A percentile compares a stretch with the other conserved stretches of the same genome.
phyloP scores from a whole-genome alignment of 208 protist genomes.

The Crithidia fasciculata region DNA sequence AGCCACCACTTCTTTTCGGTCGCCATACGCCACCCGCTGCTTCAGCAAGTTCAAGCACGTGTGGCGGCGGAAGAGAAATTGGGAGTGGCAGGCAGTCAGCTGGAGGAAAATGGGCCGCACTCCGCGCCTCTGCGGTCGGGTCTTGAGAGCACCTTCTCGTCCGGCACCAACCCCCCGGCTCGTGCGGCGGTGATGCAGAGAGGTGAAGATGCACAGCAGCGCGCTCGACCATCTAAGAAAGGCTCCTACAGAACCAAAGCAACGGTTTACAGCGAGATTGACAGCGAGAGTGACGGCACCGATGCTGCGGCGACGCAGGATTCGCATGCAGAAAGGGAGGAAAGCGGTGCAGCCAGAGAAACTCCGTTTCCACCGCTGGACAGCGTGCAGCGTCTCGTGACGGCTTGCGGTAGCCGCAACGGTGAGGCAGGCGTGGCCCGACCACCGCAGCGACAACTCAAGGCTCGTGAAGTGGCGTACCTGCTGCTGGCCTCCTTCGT shows the following conservation, averaged over 20 bases:
- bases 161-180: not conserved
- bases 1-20: slow-evolving; percentile 77
- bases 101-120: not conserved
- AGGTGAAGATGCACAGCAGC: not conserved
- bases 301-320: too few species aligned
- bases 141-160: slow-evolving; percentile 23
- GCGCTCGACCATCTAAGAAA: not conserved
- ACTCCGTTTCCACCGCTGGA: not conserved
- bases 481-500: slow-evolving; percentile 66
- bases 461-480: slow-evolving; percentile 40
- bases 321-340: not conserved
- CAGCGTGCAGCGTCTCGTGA: slow-evolving; percentile 2
- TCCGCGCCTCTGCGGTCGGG: slow-evolving; percentile 22
- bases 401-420: not conserved
- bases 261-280: not conserved
- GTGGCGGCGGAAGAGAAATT: not conserved
- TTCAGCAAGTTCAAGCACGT: slow-evolving; percentile 40
- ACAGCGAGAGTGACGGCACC: not conserved
- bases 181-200: not conserved
- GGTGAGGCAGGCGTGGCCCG: too few species aligned
- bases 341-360: not conserved
- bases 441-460: not conserved
- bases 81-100: too few species aligned
- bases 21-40: slow-evolving; percentile 62
- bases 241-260: not conserved